A percentile compares a stretch with the other conserved stretches of the same genome.
phyloP scores from a whole-genome alignment of 164 flowering plant species.

The Aristolochia contorta region DNA sequence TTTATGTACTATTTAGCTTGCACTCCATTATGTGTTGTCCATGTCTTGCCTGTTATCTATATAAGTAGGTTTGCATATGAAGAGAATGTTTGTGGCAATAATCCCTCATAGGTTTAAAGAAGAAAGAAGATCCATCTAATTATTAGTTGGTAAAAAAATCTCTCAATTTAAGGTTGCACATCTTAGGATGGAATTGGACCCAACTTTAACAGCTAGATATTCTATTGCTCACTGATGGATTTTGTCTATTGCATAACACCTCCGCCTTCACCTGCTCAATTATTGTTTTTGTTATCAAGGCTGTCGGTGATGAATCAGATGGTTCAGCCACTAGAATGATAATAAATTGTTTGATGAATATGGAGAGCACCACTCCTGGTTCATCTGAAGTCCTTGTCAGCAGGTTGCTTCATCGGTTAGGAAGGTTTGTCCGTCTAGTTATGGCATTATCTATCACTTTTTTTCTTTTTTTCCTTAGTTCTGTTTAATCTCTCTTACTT shows the following conservation, averaged over 20 bases:
- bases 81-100: too few species aligned
- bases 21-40: too few species aligned
- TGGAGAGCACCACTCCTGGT: slow-evolving; percentile 70
- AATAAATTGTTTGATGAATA: slow-evolving; percentile 45
- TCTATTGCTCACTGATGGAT: not conserved
- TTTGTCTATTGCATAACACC: not conserved
- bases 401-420: slow-evolving; percentile 63
- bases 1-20: too few species aligned
- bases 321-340: slow-evolving; percentile 41
- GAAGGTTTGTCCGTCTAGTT: slow-evolving; percentile 38
- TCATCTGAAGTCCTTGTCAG: slow-evolving; percentile 64
- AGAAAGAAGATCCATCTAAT: too few species aligned
- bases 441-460: not conserved
- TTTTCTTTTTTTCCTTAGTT: not conserved
- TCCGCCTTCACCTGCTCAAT: not conserved
- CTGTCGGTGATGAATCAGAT: slow-evolving; percentile 55
- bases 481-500: not conserved
- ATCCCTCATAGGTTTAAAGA: too few species aligned
- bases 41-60: too few species aligned
- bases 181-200: too few species aligned
- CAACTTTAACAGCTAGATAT: too few species aligned
- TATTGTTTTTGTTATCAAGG: slow-evolving; percentile 24
- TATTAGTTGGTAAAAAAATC: too few species aligned
- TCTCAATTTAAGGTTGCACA: too few species aligned
- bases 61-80: too few species aligned